Conservation (phyloP, 2,329 filamentous ascomycete species). For the Claviceps quebecensis region DNA sequence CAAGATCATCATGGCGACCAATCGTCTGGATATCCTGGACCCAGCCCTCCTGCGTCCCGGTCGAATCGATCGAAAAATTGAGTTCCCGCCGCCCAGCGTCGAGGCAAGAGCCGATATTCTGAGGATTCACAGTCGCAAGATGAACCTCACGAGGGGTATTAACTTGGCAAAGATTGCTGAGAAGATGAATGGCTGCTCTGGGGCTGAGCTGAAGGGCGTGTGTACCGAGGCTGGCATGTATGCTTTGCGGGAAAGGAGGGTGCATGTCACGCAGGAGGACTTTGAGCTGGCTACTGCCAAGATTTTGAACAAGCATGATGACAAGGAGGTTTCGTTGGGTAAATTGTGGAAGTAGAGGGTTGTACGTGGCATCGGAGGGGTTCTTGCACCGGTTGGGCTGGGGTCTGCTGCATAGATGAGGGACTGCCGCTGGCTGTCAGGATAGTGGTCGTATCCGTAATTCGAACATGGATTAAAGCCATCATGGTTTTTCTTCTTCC, state of each 20-base stretch:
- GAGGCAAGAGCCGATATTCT: slow-evolving; percentile 96
- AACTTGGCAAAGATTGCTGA: slow-evolving; percentile 97
- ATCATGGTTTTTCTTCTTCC: neutral
- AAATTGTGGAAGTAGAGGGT: slow-evolving; percentile 51
- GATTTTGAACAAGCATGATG: slow-evolving; percentile 98
- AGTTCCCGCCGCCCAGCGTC: slow-evolving; percentile 92
- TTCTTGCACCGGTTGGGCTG: neutral
- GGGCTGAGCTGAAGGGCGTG: slow-evolving; percentile 94
- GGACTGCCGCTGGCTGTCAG: slow-evolving; percentile 17
- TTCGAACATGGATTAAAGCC: neutral
- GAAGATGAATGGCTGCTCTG: slow-evolving; percentile 99
- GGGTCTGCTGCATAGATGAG: slow-evolving; percentile 14
- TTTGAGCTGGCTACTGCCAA: slow-evolving; percentile 97
- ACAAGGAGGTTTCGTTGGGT: slow-evolving; percentile 85
- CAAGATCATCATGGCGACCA: slow-evolving; percentile 99
- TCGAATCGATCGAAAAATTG: slow-evolving; percentile 96
- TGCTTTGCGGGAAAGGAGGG: slow-evolving; percentile 81
- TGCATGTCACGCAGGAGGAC: slow-evolving; percentile 97
- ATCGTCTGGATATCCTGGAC: slow-evolving; percentile 92
- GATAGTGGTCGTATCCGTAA: slow-evolving; percentile 22
- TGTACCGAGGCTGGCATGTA: slow-evolving; percentile 99
- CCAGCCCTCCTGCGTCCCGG: slow-evolving; percentile 90
- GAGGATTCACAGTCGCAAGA: slow-evolving; percentile 91
- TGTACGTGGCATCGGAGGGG: too few relatives aligned
- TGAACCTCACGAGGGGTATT: slow-evolving; percentile 96